Percentiles rank a stretch among this genome's conserved stretches.
These are phyloP conservation scores for Neoboletus brunneissimus DNA, from an alignment of 768 basidiomycete genomes.

Conservation along the genomic window DNA sequence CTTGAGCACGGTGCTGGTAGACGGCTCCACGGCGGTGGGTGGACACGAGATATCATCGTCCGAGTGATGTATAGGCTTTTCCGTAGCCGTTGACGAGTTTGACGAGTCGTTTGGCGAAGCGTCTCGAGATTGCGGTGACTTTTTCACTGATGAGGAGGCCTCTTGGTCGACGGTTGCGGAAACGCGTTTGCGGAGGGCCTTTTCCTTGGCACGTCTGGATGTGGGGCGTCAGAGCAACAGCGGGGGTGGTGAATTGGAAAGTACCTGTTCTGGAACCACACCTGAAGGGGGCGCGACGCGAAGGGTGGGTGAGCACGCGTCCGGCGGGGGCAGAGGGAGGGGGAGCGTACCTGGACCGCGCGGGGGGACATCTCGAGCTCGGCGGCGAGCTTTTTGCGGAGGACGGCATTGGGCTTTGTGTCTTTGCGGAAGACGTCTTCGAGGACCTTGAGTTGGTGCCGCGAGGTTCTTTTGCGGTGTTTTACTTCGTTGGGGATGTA, in stretches of 20 bases:
- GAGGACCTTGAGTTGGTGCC: conserved; percentile 83
- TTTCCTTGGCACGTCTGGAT: conserved; percentile 79
- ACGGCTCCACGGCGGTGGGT: conserved; percentile 1
- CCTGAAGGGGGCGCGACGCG: conserved; percentile 45
- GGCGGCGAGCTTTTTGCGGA: conserved; percentile 75
- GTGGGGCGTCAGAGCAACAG: conserved; percentile 11
- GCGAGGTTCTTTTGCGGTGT: conserved; percentile 87
- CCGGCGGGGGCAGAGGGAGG: neutral
- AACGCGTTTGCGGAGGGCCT: conserved; percentile 58
- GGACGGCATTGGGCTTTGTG: conserved; percentile 84
- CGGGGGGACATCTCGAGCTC: conserved; percentile 90
- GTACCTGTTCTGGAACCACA: conserved; percentile 89
- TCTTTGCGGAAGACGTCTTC: conserved; percentile 84
- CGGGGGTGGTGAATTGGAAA: conserved; percentile 10
- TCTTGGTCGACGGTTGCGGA: conserved; percentile 20
- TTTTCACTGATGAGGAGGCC: conserved; percentile 12
- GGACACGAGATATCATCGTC: conserved; percentile 11
- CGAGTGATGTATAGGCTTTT: conserved; percentile 34
- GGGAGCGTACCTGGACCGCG: conserved; percentile 80
- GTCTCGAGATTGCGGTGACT: conserved; percentile 15
- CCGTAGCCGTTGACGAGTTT: conserved; percentile 38
- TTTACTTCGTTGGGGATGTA: conserved; percentile 92
- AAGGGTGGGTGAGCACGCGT: conserved; percentile 21
- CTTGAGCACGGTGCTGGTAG: conserved; percentile 21
- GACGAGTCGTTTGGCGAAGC: conserved; percentile 31